These are phyloP conservation scores for Aspergillus arachidicola DNA, from an alignment of 2,329 filamentous ascomycete species.

Conservation along the genomic window DNA sequence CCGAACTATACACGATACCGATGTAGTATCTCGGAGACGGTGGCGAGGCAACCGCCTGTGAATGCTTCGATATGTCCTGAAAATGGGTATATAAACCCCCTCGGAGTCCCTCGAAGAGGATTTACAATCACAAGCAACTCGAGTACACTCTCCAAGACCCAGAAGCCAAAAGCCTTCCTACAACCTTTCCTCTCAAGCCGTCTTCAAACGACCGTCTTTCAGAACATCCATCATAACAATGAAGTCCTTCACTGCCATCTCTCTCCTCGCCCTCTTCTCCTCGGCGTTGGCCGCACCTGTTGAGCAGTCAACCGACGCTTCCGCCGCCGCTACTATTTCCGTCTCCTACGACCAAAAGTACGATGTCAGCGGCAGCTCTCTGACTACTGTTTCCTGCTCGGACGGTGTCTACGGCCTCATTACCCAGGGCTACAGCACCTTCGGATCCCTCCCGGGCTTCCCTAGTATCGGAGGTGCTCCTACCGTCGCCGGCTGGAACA, in stretches of 20 bases:
- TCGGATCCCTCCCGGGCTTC: constrained; percentile 50
- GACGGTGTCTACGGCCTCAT: constrained; percentile 39
- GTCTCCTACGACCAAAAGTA: constrained; percentile 75
- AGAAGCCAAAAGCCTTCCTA: not conserved
- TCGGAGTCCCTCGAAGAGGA: not conserved
- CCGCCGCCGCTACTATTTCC: constrained; percentile 28
- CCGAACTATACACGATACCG: constrained; percentile 1
- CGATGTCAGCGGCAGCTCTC: constrained; percentile 60
- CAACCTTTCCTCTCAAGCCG: not conserved
- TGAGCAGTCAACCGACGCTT: constrained; percentile 6
- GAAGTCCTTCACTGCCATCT: constrained; percentile 27
- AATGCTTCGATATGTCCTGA: not conserved
- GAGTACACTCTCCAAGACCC: not conserved
- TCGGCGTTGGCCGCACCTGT: constrained; percentile 26
- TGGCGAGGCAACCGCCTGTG: not conserved
- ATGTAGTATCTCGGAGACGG: not conserved
- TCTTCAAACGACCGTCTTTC: not conserved
- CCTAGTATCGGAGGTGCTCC: constrained; percentile 54
- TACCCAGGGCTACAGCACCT: constrained; percentile 39
- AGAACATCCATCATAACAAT: constrained; percentile 20
- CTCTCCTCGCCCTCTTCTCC: constrained; percentile 27
- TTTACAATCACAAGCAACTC: not conserved
- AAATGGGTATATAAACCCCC: constrained; percentile 6
- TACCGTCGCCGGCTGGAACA: constrained; percentile 52
- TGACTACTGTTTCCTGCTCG: constrained; percentile 55